A percentile compares a stretch with the other conserved stretches of the same genome.
phyloP scores from a whole-genome alignment of 2,329 filamentous ascomycete species.

The Macrophomina pseudophaseolina region DNA sequence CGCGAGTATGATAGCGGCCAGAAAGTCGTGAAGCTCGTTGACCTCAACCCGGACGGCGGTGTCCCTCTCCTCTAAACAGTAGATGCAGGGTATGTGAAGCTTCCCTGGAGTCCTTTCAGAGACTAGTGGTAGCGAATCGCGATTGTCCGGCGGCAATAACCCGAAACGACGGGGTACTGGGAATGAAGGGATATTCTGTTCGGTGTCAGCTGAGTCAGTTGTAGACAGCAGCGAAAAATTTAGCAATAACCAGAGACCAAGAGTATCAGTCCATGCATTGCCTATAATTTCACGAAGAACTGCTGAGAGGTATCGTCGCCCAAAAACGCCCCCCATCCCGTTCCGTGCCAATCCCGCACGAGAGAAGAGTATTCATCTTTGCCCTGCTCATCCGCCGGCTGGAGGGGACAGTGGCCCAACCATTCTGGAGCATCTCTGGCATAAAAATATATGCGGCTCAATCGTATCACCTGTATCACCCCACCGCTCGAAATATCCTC shows the following conservation, averaged over 20 bases:
- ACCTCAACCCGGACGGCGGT: neutral
- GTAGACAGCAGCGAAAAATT: neutral
- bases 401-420: neutral
- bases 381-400: neutral
- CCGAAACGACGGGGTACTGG: neutral
- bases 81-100: too few relatives aligned
- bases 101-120: too few relatives aligned
- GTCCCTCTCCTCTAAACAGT: too few relatives aligned
- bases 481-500: neutral
- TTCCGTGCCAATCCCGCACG: neutral
- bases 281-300: conserved; percentile 17
- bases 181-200: neutral
- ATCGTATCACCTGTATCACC: neutral
- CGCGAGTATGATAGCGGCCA: neutral
- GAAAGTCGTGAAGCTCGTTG: neutral
- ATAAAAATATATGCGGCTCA: neutral
- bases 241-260: neutral
- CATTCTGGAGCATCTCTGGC: neutral
- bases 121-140: neutral
- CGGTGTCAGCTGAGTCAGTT: neutral
- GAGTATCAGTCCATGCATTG: conserved; percentile 13
- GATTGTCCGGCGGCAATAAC: neutral
- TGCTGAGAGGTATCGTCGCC: conserved; percentile 21
- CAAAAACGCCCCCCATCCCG: conserved; percentile 15
- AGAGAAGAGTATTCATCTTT: neutral